phyloP scores from a whole-genome alignment of 495 filamentous ascomycete species.

The Cercophora sp. region DNA sequence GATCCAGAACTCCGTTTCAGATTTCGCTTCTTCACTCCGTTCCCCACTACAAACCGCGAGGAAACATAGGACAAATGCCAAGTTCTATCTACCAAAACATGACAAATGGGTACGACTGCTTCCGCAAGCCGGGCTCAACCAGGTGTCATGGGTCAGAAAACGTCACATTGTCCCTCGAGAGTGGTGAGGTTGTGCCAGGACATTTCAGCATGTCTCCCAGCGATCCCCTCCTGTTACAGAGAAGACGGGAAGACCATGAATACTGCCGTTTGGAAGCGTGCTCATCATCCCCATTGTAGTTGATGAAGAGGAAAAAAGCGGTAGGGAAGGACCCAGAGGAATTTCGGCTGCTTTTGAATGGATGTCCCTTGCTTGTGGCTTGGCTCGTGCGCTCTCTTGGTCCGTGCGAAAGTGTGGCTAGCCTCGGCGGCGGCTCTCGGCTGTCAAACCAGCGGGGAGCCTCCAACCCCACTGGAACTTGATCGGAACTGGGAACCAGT shows the following conservation, averaged over 20 bases:
- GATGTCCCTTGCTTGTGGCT: neutral
- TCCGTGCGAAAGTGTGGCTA: constrained; percentile 1
- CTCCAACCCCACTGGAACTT: constrained; percentile 3
- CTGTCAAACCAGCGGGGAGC: neutral
- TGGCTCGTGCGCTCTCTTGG: constrained; percentile 6
- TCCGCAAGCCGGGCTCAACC: constrained; percentile 32
- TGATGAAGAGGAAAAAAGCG: constrained; percentile 43
- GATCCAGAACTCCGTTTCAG: too few relatives aligned
- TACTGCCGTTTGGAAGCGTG: constrained; percentile 37
- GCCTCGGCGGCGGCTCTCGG: neutral
- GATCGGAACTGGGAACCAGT: neutral
- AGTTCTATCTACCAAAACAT: too few relatives aligned
- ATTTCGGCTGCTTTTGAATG: constrained; percentile 4
- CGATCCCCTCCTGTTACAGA: neutral
- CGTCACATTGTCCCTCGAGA: constrained; percentile 50
- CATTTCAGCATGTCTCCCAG: constrained; percentile 52
- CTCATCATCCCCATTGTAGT: constrained; percentile 60
- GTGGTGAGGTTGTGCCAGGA: constrained; percentile 54
- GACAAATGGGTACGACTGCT: constrained; percentile 11
- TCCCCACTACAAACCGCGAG: too few relatives aligned
- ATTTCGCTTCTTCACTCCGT: too few relatives aligned
- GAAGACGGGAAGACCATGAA: constrained; percentile 33
- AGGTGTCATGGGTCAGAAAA: constrained; percentile 49
- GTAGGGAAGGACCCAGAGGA: constrained; percentile 16
- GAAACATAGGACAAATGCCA: too few relatives aligned